These are phyloP conservation scores for Backusella psychrophila DNA, from an alignment of 192 early-diverging fungal species.

Conservation along the genomic window DNA sequence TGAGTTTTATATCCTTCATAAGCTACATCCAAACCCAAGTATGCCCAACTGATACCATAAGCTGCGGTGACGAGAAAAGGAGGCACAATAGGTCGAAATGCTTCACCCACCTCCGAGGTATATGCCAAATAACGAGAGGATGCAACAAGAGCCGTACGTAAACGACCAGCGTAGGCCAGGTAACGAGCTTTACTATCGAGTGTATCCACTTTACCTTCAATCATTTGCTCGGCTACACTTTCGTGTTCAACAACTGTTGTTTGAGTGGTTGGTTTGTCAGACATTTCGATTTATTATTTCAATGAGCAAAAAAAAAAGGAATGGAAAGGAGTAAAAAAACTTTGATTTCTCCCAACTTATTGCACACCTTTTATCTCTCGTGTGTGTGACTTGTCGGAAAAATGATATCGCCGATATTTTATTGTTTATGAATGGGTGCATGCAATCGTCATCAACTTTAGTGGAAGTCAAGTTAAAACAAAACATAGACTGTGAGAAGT, in stretches of 20 bases:
- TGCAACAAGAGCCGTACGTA: slow-evolving; percentile 40
- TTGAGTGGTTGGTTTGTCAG: background rate
- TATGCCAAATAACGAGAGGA: slow-evolving; percentile 58
- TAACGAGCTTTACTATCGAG: slow-evolving; percentile 51
- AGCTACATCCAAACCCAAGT: slow-evolving; percentile 60
- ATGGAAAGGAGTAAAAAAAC: background rate
- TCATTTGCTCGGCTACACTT: slow-evolving; percentile 15
- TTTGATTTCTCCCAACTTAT: background rate
- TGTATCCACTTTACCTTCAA: slow-evolving; percentile 40
- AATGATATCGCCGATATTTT: background rate
- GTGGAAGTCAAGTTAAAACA: background rate
- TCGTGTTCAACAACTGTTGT: slow-evolving; percentile 3
- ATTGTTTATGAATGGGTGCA: background rate
- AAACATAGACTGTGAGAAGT: background rate
- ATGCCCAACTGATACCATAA: slow-evolving; percentile 60
- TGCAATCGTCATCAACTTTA: background rate
- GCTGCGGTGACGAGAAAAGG: slow-evolving; percentile 53
- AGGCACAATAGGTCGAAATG: slow-evolving; percentile 62
- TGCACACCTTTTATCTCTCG: background rate
- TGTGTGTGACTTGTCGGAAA: background rate
- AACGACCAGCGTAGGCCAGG: slow-evolving; percentile 50
- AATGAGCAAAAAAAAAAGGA: background rate
- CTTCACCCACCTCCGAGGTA: slow-evolving; percentile 71
- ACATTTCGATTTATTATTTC: background rate
- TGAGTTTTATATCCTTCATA: slow-evolving; percentile 59